These are phyloP conservation scores for Carex cristatella DNA, from an alignment of 176 grass and related monocot genomes.

Conservation along the genomic window DNA sequence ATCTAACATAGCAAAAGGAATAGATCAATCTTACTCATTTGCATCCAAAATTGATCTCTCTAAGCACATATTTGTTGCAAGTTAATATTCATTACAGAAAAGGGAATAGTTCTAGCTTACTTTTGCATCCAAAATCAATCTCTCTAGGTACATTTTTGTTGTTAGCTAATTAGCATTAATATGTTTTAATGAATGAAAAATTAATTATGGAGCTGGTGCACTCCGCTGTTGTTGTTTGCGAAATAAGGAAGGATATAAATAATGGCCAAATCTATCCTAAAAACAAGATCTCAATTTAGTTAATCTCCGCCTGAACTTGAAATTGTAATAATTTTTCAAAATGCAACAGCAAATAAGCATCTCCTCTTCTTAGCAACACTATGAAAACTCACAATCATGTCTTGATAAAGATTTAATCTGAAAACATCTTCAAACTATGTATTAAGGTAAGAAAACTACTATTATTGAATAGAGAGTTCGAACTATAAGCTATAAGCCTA, in stretches of 20 bases:
- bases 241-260: constrained; percentile 4
- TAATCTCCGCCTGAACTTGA: not conserved
- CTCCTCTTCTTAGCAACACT: not conserved
- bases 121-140: not conserved
- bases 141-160: not conserved
- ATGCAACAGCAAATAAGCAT: not conserved
- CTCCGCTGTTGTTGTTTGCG: not conserved
- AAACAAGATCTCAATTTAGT: not conserved
- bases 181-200: not conserved
- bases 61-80: not conserved
- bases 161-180: not conserved
- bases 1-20: not conserved
- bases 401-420: not conserved
- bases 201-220: not conserved
- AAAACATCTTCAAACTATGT: not conserved
- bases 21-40: not conserved
- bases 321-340: not conserved
- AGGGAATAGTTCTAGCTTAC: not conserved
- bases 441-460: not conserved
- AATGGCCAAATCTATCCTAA: not conserved
- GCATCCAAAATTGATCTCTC: not conserved
- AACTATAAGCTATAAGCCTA: not conserved
- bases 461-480: not conserved
- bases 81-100: not conserved
- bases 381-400: not conserved